Percentiles rank a stretch among this genome's conserved stretches.
These are phyloP conservation scores for Vigna nakashimae DNA, from an alignment of 306 rosid species.

Conservation along the genomic window DNA sequence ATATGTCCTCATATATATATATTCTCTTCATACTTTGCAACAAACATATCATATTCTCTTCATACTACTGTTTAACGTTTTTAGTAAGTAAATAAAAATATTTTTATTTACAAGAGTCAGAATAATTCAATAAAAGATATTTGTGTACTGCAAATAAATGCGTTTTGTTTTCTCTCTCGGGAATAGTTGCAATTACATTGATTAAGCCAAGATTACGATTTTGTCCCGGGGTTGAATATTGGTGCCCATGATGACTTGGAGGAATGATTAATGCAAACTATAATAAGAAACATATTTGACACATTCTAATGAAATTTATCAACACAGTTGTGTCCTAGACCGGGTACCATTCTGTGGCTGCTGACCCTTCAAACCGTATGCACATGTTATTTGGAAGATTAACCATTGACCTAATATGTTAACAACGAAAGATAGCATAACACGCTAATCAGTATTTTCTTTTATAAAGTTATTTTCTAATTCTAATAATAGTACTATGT, in stretches of 20 bases:
- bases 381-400: slow-evolving; percentile 1
- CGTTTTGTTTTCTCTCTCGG: no score
- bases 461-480: background rate
- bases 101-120: no score
- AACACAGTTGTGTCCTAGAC: background rate
- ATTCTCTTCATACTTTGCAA: no score
- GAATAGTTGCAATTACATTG: background rate
- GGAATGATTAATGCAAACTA: background rate
- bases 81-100: no score
- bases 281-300: background rate
- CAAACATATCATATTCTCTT: no score
- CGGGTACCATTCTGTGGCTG: background rate
- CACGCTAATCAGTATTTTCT: background rate
- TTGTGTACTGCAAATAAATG: no score
- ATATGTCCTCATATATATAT: no score
- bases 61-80: no score
- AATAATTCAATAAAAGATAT: no score
- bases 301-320: background rate
- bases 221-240: background rate
- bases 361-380: background rate
- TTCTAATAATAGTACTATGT: background rate
- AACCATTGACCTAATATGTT: slow-evolving; percentile 7
- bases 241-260: background rate
- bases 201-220: background rate
- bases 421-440: background rate